These are phyloP conservation scores for Camptophora hylomeconis DNA, from an alignment of 2,329 filamentous ascomycete genomes.

Conservation along the genomic window DNA sequence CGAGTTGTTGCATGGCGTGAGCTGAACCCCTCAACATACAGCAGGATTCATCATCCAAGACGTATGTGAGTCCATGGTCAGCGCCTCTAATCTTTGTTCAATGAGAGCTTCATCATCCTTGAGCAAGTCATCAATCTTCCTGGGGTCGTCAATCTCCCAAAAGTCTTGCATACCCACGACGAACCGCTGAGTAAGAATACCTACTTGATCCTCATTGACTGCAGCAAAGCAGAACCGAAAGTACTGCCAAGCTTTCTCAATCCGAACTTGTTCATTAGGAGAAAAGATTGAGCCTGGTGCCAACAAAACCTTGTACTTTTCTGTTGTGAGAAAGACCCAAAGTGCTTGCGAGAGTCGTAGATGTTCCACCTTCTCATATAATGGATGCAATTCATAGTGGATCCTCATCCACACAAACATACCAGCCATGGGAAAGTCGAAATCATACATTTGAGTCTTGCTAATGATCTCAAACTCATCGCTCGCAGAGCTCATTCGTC, in stretches of 20 bases:
- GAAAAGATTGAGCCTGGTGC: constrained; percentile 63
- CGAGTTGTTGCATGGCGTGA: no score
- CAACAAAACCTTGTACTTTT: constrained; percentile 57
- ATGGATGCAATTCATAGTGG: constrained; percentile 44
- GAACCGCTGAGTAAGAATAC: constrained; percentile 48
- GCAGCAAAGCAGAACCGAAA: constrained; percentile 76
- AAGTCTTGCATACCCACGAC: constrained; percentile 59
- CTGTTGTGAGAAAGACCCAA: constrained; percentile 57
- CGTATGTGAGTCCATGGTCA: no score
- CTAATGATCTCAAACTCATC: constrained; percentile 58
- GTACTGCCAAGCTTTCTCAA: constrained; percentile 54
- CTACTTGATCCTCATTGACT: constrained; percentile 58
- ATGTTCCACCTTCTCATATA: constrained; percentile 46
- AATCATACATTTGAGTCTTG: constrained; percentile 61
- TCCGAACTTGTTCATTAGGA: constrained; percentile 46
- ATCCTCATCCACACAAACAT: constrained; percentile 86
- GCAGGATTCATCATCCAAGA: no score
- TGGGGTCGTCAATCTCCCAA: constrained; percentile 58
- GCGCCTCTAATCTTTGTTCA: no score
- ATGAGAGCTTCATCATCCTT: constrained; percentile 30
- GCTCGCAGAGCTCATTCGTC: constrained; percentile 20
- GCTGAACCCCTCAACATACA: no score
- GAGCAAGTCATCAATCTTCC: constrained; percentile 50
- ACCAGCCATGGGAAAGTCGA: constrained; percentile 68
- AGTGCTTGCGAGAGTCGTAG: constrained; percentile 50